These are phyloP conservation scores for Spergularia azorica DNA, from an alignment of 179 eudicot genomes.

Conservation along the genomic window DNA sequence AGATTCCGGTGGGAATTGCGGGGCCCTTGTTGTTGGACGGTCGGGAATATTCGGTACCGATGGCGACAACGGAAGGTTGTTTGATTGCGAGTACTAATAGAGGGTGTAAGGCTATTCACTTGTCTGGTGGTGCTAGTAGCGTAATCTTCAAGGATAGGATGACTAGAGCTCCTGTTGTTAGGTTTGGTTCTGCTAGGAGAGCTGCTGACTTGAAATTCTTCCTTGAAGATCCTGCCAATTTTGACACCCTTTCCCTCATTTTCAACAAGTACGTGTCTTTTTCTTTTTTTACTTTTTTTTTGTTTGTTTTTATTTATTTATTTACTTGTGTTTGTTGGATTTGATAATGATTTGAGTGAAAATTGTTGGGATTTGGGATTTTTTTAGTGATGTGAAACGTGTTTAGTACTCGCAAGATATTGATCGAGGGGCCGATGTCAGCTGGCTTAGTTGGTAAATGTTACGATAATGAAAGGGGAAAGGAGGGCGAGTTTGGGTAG, in stretches of 20 bases:
- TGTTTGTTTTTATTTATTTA: not conserved
- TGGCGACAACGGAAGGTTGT: constrained; percentile 58
- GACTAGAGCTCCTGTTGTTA: constrained; percentile 54
- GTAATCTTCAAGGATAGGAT: constrained; percentile 46
- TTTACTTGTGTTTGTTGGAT: not conserved
- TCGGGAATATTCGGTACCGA: constrained; percentile 42
- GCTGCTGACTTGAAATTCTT: constrained; percentile 50
- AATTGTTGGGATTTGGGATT: not conserved
- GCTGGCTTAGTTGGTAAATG: not conserved
- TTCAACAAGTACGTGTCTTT: constrained; percentile 39
- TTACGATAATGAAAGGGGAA: not conserved
- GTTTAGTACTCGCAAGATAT: not conserved
- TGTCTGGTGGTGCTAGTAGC: constrained; percentile 48
- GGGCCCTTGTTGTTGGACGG: constrained; percentile 52
- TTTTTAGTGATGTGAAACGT: too few species aligned
- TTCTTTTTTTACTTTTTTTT: not conserved
- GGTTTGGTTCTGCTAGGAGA: constrained; percentile 44
- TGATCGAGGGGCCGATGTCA: not conserved
- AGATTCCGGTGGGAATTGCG: constrained; percentile 54
- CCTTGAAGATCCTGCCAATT: constrained; percentile 46
- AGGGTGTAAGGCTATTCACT: constrained; percentile 47
- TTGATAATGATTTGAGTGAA: not conserved
- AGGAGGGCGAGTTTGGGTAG: not conserved
- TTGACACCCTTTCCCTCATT: constrained; percentile 41
- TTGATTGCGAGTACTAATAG: constrained; percentile 50